Evolutionary conservation across 2,329 filamentous ascomycete genomes (phyloP).

Genomic region (Pseudogymnoascus sp.): DNA sequence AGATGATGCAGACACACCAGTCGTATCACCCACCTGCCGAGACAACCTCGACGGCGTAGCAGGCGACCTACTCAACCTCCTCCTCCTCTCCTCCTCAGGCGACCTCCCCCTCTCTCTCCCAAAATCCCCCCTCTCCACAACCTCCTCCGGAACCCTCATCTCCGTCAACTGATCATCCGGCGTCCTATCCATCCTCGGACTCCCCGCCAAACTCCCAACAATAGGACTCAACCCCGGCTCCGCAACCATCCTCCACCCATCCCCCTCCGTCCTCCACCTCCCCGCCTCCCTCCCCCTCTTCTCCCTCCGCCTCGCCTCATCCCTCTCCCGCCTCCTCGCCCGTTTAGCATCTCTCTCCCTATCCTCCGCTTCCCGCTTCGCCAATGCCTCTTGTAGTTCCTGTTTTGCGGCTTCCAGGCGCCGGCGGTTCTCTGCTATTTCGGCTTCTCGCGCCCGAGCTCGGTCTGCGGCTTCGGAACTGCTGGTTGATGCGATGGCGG

Average conservation of each 20-base stretch:
- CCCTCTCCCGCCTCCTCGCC: neutral
- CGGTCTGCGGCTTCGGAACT: constrained; percentile 14
- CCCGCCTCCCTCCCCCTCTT: neutral
- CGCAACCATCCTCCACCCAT: constrained; percentile 27
- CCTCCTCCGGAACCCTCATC: neutral
- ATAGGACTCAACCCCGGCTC: constrained; percentile 45
- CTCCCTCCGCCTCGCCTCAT: neutral
- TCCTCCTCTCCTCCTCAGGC: neutral
- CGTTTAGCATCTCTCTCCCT: constrained; percentile 15
- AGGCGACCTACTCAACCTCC: neutral
- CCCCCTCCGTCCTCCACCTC: neutral
- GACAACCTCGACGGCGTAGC: neutral
- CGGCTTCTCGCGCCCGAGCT: neutral
- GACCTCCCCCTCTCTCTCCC: neutral
- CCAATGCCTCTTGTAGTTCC: constrained; percentile 34
- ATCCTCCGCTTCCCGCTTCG: constrained; percentile 40
- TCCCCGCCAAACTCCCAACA: constrained; percentile 16
- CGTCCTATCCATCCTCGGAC: neutral
- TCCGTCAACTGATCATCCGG: neutral
- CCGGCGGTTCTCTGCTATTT: constrained; percentile 11
- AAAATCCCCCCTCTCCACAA: neutral
- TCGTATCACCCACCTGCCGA: neutral
- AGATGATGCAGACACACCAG: neutral
- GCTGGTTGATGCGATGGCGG: constrained; percentile 28
- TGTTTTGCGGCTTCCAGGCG: constrained; percentile 30